phyloP scores from a whole-genome alignment of 352 stramenopile species.

The Pythium brassicae region DNA sequence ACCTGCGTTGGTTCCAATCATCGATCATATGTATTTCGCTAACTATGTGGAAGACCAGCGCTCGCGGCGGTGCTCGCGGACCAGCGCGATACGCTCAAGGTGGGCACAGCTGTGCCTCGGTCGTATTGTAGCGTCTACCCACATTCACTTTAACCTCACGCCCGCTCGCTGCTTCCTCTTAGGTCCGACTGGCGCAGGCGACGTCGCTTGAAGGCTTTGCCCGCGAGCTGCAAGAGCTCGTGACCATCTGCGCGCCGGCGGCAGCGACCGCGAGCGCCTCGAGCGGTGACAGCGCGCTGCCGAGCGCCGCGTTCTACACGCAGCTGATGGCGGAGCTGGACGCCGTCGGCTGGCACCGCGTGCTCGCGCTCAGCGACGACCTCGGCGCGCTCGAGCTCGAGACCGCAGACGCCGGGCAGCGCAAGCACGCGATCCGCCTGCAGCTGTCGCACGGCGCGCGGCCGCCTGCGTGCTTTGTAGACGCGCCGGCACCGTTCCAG shows the following conservation, averaged over 20 bases:
- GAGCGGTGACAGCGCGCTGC: slow-evolving; percentile 15
- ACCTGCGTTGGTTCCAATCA: too few species aligned
- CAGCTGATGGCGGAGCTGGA: slow-evolving; percentile 59
- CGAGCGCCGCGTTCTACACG: slow-evolving; percentile 51
- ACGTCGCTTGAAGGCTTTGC: slow-evolving; percentile 48
- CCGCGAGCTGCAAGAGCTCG: slow-evolving; percentile 53
- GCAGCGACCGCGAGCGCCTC: neutral
- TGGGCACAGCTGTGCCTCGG: slow-evolving; percentile 1
- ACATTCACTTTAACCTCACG: neutral
- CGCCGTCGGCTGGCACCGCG: slow-evolving; percentile 47
- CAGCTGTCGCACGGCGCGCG: slow-evolving; percentile 25
- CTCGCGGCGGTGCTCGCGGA: slow-evolving; percentile 38
- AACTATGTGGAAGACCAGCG: slow-evolving; percentile 6
- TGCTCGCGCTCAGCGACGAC: slow-evolving; percentile 57
- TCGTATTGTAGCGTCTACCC: too few species aligned
- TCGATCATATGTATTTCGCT: too few species aligned
- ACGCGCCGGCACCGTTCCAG: slow-evolving; percentile 53
- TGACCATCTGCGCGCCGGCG: slow-evolving; percentile 33
- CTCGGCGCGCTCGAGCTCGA: slow-evolving; percentile 51
- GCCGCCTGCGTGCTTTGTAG: slow-evolving; percentile 40
- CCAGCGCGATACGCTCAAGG: slow-evolving; percentile 44
- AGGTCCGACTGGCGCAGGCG: slow-evolving; percentile 48
- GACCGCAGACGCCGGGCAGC: slow-evolving; percentile 27
- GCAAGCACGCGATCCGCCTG: slow-evolving; percentile 42
- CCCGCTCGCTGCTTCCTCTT: neutral